Percentiles rank a stretch among this genome's conserved stretches.
phyloP scores from a whole-genome alignment of 116 monocot species.

The Phalaenopsis hybrid region DNA sequence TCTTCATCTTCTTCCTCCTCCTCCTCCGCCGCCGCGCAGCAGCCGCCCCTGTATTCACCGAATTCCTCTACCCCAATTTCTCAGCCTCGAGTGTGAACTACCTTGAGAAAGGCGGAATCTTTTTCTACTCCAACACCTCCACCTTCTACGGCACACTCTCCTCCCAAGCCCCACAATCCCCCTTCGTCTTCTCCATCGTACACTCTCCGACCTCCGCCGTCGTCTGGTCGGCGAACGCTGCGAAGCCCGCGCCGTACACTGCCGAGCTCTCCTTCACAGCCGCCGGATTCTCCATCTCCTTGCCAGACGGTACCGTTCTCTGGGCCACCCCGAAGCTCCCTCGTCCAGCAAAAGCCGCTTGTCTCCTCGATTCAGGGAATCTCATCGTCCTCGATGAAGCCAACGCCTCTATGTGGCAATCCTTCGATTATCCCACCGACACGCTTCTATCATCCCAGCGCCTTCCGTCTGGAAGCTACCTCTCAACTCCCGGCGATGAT shows the following conservation, averaged over 20 bases:
- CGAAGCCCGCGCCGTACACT: slow-evolving; percentile 26
- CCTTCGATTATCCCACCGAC: slow-evolving; percentile 69
- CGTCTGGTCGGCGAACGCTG: slow-evolving; percentile 73
- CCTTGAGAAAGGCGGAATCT: slow-evolving; percentile 45
- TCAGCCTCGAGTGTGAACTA: slow-evolving; percentile 34
- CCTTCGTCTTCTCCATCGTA: slow-evolving; percentile 52
- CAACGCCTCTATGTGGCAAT: slow-evolving; percentile 66
- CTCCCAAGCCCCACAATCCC: slow-evolving; percentile 25
- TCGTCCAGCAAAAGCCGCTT: slow-evolving; percentile 27
- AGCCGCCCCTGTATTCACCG: slow-evolving; percentile 18
- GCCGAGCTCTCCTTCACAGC: slow-evolving; percentile 30
- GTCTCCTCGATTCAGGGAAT: slow-evolving; percentile 62
- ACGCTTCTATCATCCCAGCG: slow-evolving; percentile 51
- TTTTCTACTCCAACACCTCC: slow-evolving; percentile 42
- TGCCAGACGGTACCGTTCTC: slow-evolving; percentile 16
- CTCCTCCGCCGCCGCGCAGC: background rate
- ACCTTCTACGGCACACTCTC: slow-evolving; percentile 23
- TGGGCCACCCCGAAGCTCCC: slow-evolving; percentile 54
- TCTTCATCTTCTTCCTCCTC: slow-evolving; percentile 18
- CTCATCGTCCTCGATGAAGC: slow-evolving; percentile 39
- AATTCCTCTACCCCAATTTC: slow-evolving; percentile 47
- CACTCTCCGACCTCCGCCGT: slow-evolving; percentile 30
- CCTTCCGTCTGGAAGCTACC: slow-evolving; percentile 32
- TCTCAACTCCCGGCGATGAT: slow-evolving; percentile 36
- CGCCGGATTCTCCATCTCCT: slow-evolving; percentile 36